Evolutionary conservation across 345 rosid species (phyloP).

Genomic region (Citrus reticulata): DNA sequence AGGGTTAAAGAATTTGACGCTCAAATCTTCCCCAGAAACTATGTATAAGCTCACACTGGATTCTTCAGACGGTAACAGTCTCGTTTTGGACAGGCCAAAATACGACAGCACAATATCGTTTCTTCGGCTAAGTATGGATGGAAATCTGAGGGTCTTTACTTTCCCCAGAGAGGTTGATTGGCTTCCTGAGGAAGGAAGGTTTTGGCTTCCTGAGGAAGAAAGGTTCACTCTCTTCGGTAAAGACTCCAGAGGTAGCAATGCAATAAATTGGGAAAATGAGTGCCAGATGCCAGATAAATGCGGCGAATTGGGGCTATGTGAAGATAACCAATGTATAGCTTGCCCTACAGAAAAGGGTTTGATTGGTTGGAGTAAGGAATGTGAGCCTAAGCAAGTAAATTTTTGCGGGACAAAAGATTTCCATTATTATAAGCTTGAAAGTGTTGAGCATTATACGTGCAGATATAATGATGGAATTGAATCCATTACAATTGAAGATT

Average conservation of each 20-base stretch:
- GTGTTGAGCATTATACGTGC: slow-evolving; percentile 49
- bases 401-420: slow-evolving; percentile 30
- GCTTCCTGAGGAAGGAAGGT: no score
- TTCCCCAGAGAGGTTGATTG: slow-evolving; percentile 29
- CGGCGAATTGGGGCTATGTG: slow-evolving; percentile 45
- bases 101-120: slow-evolving; percentile 36
- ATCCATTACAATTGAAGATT: slow-evolving; percentile 28
- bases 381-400: slow-evolving; percentile 24
- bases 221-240: slow-evolving; percentile 35
- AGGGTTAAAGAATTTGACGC: slow-evolving; percentile 15
- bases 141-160: slow-evolving; percentile 41
- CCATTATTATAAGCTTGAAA: slow-evolving; percentile 43
- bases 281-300: slow-evolving; percentile 45
- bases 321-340: slow-evolving; percentile 45
- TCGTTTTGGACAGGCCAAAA: slow-evolving; percentile 23
- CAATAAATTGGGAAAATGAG: slow-evolving; percentile 17
- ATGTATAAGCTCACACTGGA: slow-evolving; percentile 5
- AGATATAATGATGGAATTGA: slow-evolving; percentile 41
- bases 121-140: slow-evolving; percentile 45
- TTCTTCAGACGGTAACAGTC: not conserved
- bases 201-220: slow-evolving; percentile 30
- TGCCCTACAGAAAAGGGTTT: slow-evolving; percentile 42
- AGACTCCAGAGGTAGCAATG: not conserved
- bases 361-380: slow-evolving; percentile 38
- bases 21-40: slow-evolving; percentile 20